Conservation (phyloP, 371 early-diverging fungal species). For the Fennellomyces sp. region DNA sequence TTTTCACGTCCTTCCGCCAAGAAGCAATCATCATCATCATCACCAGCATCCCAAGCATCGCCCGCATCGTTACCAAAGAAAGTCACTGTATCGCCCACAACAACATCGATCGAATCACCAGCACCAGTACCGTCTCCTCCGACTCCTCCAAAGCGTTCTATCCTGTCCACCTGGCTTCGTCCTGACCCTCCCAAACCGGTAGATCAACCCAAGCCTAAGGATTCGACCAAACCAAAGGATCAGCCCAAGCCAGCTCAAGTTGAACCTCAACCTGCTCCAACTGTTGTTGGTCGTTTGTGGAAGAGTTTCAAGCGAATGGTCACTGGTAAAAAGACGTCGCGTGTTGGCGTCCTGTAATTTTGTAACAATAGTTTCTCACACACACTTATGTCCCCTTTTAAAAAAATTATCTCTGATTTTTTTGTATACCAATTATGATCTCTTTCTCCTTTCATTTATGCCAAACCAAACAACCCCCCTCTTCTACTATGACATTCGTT, state of each 20-base stretch:
- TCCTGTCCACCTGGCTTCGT: conserved; percentile 18
- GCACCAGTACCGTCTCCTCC: conserved; percentile 7
- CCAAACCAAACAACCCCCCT: not conserved
- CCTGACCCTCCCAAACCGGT: conserved; percentile 6
- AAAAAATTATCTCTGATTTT: not conserved
- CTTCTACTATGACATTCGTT: too few relatives aligned
- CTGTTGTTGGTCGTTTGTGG: conserved; percentile 38
- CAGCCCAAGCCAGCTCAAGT: not conserved
- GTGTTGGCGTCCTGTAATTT: conserved; percentile 40
- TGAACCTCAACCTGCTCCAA: conserved; percentile 6
- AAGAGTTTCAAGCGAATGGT: conserved; percentile 46
- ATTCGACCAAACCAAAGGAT: not conserved
- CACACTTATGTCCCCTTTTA: not conserved
- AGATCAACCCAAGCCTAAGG: not conserved
- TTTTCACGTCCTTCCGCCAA: conserved; percentile 4
- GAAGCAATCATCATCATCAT: conserved; percentile 4
- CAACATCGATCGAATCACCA: conserved; percentile 4
- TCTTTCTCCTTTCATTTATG: not conserved
- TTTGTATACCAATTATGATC: not conserved
- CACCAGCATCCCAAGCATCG: conserved; percentile 1
- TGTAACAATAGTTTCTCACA: not conserved
- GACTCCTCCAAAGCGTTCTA: conserved; percentile 9
- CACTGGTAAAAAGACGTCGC: conserved; percentile 46
- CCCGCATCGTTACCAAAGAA: too few relatives aligned
- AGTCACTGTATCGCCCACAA: not conserved